Base-by-base conservation (phyloP, 192 early-diverging fungal species). In the Glomus cerebriforme region DNA sequence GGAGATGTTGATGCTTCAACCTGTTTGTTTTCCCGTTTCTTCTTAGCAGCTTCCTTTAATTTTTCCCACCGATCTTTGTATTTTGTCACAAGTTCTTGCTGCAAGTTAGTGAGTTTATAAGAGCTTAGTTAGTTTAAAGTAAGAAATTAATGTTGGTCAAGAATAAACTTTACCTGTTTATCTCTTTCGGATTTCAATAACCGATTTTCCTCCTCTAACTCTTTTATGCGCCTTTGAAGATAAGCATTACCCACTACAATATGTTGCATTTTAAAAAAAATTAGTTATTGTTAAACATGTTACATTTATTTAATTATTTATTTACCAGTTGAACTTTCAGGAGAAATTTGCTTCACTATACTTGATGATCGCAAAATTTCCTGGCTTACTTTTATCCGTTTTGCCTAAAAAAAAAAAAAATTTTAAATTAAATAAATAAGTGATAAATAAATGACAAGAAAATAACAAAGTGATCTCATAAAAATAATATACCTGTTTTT, bases 11-110 rank as follows among this genome's bases (percentile, higher is more conserved):
- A 8, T 27, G 62, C 8, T 27, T 63, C 62, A 27, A 7, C 62
- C 19, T 63, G 62, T 7, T 63, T 63, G 27, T 63, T 63, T 2
- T 7, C 31, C 1, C 65, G 31, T 22, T 34, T 68, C 32, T 68
- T 88, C 71, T 90, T 91, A 54, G 91, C 92, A 43, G 90, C 85
- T 79, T 94, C 94, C 73, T 93, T 95, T 34, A 95, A 81, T 65
- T 91, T 93, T 60, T 93, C 91, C 93, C 93, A 95, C 47, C 92
- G 85, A 34, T 93, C 91, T 78, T 87, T 91, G 75, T 94, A 95
- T 81, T 92, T 92, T 59, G 73, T 79, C 82, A 92, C 86, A 47
- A 90, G 80, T 2, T 73, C 47, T 37, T 84, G 83, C 77, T 75
- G 7, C 9, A 32, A 62, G 31, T 43, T 43, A 10, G 39, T 43